These are phyloP conservation scores for Aspergillus proliferans DNA, from an alignment of 2,329 filamentous ascomycete species.

Conservation along the genomic window DNA sequence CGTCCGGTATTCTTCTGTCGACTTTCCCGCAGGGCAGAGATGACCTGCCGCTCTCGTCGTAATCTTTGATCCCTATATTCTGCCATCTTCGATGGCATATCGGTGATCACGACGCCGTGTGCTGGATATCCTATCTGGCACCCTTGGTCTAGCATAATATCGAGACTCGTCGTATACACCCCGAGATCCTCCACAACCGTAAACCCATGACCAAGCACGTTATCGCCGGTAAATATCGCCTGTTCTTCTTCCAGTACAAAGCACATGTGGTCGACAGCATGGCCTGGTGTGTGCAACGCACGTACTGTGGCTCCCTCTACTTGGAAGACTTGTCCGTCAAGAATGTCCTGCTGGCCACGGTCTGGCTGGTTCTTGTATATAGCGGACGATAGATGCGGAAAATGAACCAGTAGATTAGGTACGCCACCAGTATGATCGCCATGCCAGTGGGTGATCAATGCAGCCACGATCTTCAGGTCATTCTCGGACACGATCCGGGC, in stretches of 20 bases:
- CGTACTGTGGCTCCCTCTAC: slow-evolving; percentile 37
- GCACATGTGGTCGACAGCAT: slow-evolving; percentile 70
- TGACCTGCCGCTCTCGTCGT: slow-evolving; percentile 37
- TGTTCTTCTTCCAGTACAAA: slow-evolving; percentile 65
- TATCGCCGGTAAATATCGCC: slow-evolving; percentile 75
- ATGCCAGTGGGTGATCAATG: slow-evolving; percentile 42
- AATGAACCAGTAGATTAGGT: slow-evolving; percentile 30
- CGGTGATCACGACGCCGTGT: slow-evolving; percentile 37
- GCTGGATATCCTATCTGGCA: slow-evolving; percentile 41
- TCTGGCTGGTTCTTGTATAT: slow-evolving; percentile 36
- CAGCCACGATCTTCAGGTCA: slow-evolving; percentile 34
- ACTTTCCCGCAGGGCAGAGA: slow-evolving; percentile 25
- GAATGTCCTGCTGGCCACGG: slow-evolving; percentile 27
- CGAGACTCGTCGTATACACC: slow-evolving; percentile 31
- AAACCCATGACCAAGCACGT: slow-evolving; percentile 60
- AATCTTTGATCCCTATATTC: slow-evolving; percentile 33
- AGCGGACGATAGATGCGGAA: slow-evolving; percentile 18
- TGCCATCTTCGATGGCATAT: slow-evolving; percentile 36
- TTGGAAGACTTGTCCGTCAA: slow-evolving; percentile 31
- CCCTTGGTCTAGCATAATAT: slow-evolving; percentile 26
- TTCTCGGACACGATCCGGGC: slow-evolving; percentile 21
- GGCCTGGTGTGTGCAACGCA: slow-evolving; percentile 54
- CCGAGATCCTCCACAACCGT: slow-evolving; percentile 36
- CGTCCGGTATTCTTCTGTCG: slow-evolving; percentile 14
- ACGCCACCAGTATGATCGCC: slow-evolving; percentile 41